These are phyloP conservation scores for Ormosia emarginata DNA, from an alignment of 306 rosid genomes.

Conservation along the genomic window DNA sequence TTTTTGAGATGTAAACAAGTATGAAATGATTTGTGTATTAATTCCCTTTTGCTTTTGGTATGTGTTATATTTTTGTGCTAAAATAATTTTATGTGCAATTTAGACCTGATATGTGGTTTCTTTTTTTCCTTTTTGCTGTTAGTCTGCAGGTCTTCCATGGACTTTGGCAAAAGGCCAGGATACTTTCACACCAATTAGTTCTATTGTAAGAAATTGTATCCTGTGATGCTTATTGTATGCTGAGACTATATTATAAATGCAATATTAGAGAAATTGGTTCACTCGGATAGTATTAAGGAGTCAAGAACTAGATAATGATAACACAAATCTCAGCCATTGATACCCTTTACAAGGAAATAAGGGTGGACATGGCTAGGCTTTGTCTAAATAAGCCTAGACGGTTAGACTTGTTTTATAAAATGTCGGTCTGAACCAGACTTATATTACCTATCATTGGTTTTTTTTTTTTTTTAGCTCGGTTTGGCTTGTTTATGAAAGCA, in stretches of 20 bases:
- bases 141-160: constrained; percentile 99
- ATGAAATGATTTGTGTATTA: constrained; percentile 2
- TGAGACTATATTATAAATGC: constrained; percentile 1
- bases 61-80: background rate
- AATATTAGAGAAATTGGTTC: background rate
- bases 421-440: too few species aligned
- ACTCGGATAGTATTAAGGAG: background rate
- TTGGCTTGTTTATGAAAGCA: too few species aligned
- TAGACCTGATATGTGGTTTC: background rate
- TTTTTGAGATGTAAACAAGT: background rate
- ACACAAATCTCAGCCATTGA: background rate
- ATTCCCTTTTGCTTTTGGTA: background rate
- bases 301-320: background rate
- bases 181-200: constrained; percentile 93
- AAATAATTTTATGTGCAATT: background rate
- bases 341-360: background rate
- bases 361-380: too few species aligned
- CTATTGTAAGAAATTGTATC: constrained; percentile 38
- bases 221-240: constrained; percentile 16
- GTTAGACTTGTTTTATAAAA: too few species aligned
- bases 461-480: too few species aligned
- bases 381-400: too few species aligned
- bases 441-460: too few species aligned
- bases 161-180: constrained; percentile 88
- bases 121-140: constrained; percentile 16